These are phyloP conservation scores for Lipomyces sp. DNA, from an alignment of 805 yeast species.

Conservation along the genomic window DNA sequence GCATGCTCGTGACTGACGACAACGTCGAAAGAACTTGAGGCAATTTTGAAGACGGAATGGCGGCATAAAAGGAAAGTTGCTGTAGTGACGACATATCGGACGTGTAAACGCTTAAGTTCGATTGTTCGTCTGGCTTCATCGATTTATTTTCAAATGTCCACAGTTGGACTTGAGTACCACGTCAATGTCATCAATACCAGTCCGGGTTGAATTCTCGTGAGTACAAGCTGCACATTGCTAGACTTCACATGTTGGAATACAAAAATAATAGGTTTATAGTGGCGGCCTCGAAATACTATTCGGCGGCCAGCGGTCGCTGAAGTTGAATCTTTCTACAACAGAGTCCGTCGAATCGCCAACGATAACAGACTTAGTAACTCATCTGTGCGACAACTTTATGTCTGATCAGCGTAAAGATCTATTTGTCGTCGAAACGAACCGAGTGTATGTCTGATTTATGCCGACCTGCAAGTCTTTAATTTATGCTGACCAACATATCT, in stretches of 20 bases:
- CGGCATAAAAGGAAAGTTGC: constrained; percentile 39
- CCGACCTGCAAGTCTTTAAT: not conserved
- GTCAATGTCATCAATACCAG: constrained; percentile 4
- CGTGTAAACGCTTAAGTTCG: not conserved
- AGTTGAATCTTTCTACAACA: constrained; percentile 43
- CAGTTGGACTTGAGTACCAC: too few relatives aligned
- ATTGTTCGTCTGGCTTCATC: not conserved
- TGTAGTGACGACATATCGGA: constrained; percentile 29
- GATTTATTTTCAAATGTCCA: too few relatives aligned
- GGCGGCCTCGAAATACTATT: constrained; percentile 89
- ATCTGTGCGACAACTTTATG: constrained; percentile 50
- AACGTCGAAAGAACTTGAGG: constrained; percentile 36
- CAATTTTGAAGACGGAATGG: constrained; percentile 35
- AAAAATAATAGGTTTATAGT: constrained; percentile 27
- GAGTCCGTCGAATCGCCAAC: constrained; percentile 42
- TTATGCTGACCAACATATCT: too few relatives aligned
- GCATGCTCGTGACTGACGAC: constrained; percentile 41
- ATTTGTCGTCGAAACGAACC: constrained; percentile 69
- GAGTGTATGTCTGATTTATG: constrained; percentile 42
- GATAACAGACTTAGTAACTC: constrained; percentile 52
- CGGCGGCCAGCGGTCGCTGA: constrained; percentile 53
- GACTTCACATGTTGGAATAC: not conserved
- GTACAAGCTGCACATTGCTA: not conserved
- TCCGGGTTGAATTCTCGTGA: constrained; percentile 21
- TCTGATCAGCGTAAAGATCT: constrained; percentile 62